These are phyloP conservation scores for Zasmidium cellare DNA, from an alignment of 2,329 filamentous ascomycete genomes.

Conservation along the genomic window DNA sequence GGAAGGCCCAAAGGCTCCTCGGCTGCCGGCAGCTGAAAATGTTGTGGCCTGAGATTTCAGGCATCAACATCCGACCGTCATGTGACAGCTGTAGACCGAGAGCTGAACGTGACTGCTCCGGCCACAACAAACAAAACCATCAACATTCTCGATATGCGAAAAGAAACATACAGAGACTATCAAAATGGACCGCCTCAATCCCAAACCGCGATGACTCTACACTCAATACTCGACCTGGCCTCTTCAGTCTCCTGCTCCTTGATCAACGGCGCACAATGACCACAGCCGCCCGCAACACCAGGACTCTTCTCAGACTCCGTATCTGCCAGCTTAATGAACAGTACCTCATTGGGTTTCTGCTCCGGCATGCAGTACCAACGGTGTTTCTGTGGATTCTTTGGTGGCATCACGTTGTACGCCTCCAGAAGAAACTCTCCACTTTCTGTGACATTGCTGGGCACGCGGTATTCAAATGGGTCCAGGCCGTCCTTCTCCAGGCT, in stretches of 20 bases:
- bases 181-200: neutral
- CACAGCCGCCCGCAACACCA: neutral
- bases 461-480: constrained; percentile 2
- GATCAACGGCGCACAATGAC: constrained; percentile 4
- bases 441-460: constrained; percentile 6
- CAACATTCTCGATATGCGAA: too few species aligned
- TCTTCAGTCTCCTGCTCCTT: constrained; percentile 2
- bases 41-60: too few species aligned
- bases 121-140: too few species aligned
- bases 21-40: too few species aligned
- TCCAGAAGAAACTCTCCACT: constrained; percentile 5
- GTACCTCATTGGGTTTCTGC: constrained; percentile 7
- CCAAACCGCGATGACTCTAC: constrained; percentile 8
- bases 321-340: constrained; percentile 8
- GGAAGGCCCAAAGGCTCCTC: too few species aligned
- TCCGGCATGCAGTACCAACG: constrained; percentile 6
- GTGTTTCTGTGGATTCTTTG: constrained; percentile 2
- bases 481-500: neutral
- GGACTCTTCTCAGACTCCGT: constrained; percentile 2
- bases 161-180: too few species aligned
- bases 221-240: constrained; percentile 6
- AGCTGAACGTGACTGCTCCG: too few species aligned
- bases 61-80: too few species aligned
- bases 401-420: constrained; percentile 1
- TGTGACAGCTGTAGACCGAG: too few species aligned